Base-by-base conservation (phyloP, 495 filamentous ascomycete genomes). In the Poronia punctata region DNA sequence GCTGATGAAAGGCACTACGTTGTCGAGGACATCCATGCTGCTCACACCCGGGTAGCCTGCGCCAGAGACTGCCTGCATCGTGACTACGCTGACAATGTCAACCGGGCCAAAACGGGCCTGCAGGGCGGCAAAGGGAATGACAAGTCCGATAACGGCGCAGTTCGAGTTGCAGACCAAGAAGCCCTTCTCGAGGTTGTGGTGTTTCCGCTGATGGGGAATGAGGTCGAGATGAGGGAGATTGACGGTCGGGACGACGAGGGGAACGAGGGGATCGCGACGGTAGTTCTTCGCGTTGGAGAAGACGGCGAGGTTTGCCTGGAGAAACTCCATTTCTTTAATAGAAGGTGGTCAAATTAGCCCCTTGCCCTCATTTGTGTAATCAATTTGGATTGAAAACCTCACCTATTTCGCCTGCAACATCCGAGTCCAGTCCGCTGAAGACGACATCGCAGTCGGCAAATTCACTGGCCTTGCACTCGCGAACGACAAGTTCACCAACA, bases 231-330 rank as follows among this genome's bases (percentile, higher is more conserved):
- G 85, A n/a, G 71, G 60, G 9, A 85, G 74, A 65, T 90, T 92
- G 46, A 90, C 84, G 12, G 83, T 88, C 2, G 86, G 86, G 21
- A 93, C 84, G 37, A 93, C 79, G 47, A 93, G 74, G 3, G 87
- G 86, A n/a, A 88, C 83, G 24, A 83, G 67, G 12, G 84, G 84
- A 59, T 88, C 77, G 55, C 80, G 80, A 53, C 86, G 82, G 69
- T 87, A 82, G 73, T 90, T 90, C 70, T 92, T 92, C 5, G 86
- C 84, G 53, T 90, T 93, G 40, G 84, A 89, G 66, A 93, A 92
- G 49, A 90, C 83, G 46, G 78, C 76, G 19, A 88, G 73, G 56
- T 87, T 77, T 15, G 81, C 78, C 52, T 80, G 78, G 56, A 88
- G 72, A 63, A 92, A 90, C 51, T 78, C 79, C 72, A 78, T 80